Conservation (phyloP, 805 yeast species). For the Wickerhamomyces mucosus region DNA sequence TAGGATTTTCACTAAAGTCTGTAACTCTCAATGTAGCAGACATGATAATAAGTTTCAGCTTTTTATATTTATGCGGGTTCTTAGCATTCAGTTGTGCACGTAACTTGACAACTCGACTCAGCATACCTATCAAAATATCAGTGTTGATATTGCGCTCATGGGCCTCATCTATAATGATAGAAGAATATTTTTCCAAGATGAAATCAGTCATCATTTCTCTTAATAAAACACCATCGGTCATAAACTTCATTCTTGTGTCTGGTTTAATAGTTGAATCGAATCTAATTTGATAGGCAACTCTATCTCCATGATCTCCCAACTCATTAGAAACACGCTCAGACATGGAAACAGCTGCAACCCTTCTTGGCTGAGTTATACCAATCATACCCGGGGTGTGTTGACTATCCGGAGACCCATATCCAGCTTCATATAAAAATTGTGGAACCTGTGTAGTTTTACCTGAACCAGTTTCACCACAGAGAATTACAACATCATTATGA, state of each 20-base stretch:
- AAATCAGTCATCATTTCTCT: constrained; percentile 92
- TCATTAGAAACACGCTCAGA: constrained; percentile 72
- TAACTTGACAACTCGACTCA: constrained; percentile 74
- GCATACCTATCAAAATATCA: constrained; percentile 90
- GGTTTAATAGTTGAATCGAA: constrained; percentile 61
- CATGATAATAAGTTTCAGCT: constrained; percentile 83
- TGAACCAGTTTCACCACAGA: constrained; percentile 98
- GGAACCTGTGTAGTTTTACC: constrained; percentile 99
- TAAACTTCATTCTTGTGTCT: constrained; percentile 70
- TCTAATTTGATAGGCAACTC: constrained; percentile 76
- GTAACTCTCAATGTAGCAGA: constrained; percentile 93
- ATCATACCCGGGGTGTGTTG: constrained; percentile 83
- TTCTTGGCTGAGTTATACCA: constrained; percentile 91
- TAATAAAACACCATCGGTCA: constrained; percentile 91
- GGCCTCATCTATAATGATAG: constrained; percentile 90
- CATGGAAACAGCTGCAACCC: constrained; percentile 93
- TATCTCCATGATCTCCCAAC: constrained; percentile 58
- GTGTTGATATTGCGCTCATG: constrained; percentile 96
- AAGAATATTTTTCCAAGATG: constrained; percentile 70
- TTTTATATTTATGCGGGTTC: constrained; percentile 41
- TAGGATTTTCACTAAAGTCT: constrained; percentile 79
- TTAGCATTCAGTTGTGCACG: constrained; percentile 45
- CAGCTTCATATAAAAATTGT: constrained; percentile 88
- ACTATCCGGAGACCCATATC: constrained; percentile 56
- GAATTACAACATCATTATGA: constrained; percentile 80